phyloP scores from a whole-genome alignment of 2,329 filamentous ascomycete genomes.

The Aspergillus sp. region DNA sequence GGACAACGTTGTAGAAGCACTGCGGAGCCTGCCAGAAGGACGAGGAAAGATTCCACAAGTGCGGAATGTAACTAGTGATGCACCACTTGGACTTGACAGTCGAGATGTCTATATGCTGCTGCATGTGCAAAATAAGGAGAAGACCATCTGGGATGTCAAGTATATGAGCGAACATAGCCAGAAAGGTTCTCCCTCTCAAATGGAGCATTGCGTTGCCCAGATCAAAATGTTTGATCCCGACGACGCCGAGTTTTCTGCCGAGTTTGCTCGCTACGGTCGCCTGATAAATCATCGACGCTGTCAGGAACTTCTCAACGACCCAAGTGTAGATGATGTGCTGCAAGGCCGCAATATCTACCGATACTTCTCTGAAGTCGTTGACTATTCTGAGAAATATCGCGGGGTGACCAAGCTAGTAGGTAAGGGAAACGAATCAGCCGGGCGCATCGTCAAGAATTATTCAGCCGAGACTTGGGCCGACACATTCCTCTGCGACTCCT shows the following conservation, averaged over 20 bases:
- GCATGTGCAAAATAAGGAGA: neutral
- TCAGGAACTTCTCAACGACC: constrained; percentile 19
- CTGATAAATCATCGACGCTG: constrained; percentile 21
- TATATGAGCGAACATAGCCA: constrained; percentile 11
- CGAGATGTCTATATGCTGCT: constrained; percentile 18
- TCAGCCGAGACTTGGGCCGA: constrained; percentile 30
- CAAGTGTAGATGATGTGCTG: constrained; percentile 25
- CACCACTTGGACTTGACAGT: constrained; percentile 16
- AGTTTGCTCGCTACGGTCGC: constrained; percentile 20
- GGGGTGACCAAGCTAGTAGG: constrained; percentile 25
- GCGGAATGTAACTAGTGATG: constrained; percentile 18
- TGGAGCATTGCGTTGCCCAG: constrained; percentile 17
- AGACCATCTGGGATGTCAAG: constrained; percentile 15
- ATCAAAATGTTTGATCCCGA: constrained; percentile 12
- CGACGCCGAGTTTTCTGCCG: constrained; percentile 3
- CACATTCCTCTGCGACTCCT: constrained; percentile 29
- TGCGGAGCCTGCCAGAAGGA: constrained; percentile 17
- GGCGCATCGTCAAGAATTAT: constrained; percentile 23
- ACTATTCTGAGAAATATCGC: constrained; percentile 20
- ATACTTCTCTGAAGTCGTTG: constrained; percentile 21
- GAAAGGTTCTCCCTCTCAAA: neutral
- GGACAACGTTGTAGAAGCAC: constrained; percentile 20
- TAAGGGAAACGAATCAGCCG: constrained; percentile 25
- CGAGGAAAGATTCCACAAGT: constrained; percentile 17
- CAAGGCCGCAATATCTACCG: constrained; percentile 26